Evolutionary conservation across 2,329 filamentous ascomycete species (phyloP), one percentile per base, ranked within the genome.

Genomic region (Chaetomium strumarium): DNA sequence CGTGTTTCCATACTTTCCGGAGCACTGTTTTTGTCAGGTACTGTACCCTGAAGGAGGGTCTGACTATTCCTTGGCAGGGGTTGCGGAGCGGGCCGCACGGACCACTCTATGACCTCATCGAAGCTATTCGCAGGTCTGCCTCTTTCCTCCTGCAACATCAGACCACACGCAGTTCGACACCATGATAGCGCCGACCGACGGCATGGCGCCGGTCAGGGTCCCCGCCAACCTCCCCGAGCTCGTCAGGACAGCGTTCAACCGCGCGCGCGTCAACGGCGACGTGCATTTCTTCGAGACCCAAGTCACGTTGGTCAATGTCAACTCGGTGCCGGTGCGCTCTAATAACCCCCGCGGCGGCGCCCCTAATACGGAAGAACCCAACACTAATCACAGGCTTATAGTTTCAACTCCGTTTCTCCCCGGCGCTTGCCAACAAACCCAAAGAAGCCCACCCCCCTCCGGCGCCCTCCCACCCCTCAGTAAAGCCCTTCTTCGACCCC

Each of bases 321-420:
- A 71, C 58, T 66, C 68, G 19, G 65, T 73, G 31, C 72, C 72
- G 0, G 77, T 79, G 62, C 16, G 72, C 24, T 63, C n/a, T 37
- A n/a, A n/a, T n/a, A n/a, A n/a, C n/a, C 19, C 30, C 48, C 20
- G 6, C 9, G 13, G 6, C 9, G 13, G 19, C 40, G 33, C n/a
- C 17, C 29, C 19, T 38, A 9, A 36, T 1, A 2, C 31, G 10
- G 11, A 19, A 10, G 31, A 13, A 16, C 5, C 10, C 11, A 36
- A 41, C 17, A 5, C 33, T 46, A 2, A 16, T 45, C 1, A 24
- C 17, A 1, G 37, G 11, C 7, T 17, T 39, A 5, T 57, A 88
- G 84, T 87, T 88, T 64, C 86, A 90, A 69, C 71, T 90, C 2
- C 83, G 85, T 47, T 89, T 81, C 72, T 85, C 84, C 9, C 84